These are phyloP conservation scores for Yarrowia porcina DNA, from an alignment of 805 yeast species.

Conservation along the genomic window DNA sequence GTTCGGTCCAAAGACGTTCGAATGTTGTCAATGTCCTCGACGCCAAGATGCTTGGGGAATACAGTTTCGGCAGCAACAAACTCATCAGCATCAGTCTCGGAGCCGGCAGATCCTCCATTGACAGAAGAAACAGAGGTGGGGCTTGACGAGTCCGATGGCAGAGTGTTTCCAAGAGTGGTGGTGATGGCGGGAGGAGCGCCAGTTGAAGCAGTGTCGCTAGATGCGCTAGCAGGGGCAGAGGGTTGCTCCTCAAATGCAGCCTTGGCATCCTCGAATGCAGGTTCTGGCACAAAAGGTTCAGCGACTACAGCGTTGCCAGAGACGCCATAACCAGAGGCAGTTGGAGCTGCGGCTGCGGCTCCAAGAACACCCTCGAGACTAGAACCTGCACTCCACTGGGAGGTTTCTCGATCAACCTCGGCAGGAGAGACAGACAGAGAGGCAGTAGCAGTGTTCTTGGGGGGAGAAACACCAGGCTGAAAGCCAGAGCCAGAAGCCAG, in stretches of 20 bases:
- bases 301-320: not conserved
- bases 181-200: not conserved
- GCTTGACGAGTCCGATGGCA: not conserved
- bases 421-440: conserved; percentile 21
- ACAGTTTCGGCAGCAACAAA: conserved; percentile 36
- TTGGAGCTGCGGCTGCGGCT: not conserved
- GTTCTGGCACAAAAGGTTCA: not conserved
- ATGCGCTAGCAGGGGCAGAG: not conserved
- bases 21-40: conserved; percentile 36
- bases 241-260: not conserved
- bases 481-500: not conserved
- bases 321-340: not conserved
- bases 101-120: conserved; percentile 5
- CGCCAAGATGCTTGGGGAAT: conserved; percentile 39
- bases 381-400: conserved; percentile 5
- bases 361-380: conserved; percentile 6
- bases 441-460: conserved; percentile 21
- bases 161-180: not conserved
- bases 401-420: not conserved
- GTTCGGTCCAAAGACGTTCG: conserved; percentile 39
- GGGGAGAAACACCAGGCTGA: not conserved
- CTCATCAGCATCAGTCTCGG: conserved; percentile 27
- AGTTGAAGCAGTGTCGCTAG: not conserved
- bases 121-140: not conserved
- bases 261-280: not conserved